phyloP scores from a whole-genome alignment of 306 rosid species.

The Amphicarpaea edgeworthii region DNA sequence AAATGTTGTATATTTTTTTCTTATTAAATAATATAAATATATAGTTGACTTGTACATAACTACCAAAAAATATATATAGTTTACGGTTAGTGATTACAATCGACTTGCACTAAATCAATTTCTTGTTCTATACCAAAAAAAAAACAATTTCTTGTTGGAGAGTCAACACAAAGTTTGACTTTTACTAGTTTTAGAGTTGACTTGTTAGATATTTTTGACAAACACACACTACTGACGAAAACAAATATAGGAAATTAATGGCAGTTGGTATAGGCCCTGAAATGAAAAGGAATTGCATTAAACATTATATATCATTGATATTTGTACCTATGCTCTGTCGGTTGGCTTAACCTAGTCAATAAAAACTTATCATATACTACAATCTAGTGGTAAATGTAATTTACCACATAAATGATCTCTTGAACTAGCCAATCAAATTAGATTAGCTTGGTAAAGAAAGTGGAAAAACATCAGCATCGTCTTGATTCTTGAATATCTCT shows the following conservation, averaged over 20 bases:
- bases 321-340: no score
- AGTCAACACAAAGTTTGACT: background rate
- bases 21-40: background rate
- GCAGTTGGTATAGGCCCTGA: no score
- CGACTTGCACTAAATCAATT: background rate
- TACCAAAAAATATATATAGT: no score
- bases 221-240: background rate
- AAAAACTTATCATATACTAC: no score
- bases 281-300: no score
- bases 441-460: constrained; percentile 1
- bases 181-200: background rate
- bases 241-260: background rate
- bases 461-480: background rate
- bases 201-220: background rate
- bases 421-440: no score
- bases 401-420: background rate
- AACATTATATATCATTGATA: no score
- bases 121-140: no score
- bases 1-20: background rate
- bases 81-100: no score
- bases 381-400: background rate
- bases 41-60: background rate
- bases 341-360: no score
- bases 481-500: background rate
- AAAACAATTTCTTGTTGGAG: background rate